These are phyloP conservation scores for Haplosporangium sp. DNA, from an alignment of 371 early-diverging fungal genomes.

Conservation along the genomic window DNA sequence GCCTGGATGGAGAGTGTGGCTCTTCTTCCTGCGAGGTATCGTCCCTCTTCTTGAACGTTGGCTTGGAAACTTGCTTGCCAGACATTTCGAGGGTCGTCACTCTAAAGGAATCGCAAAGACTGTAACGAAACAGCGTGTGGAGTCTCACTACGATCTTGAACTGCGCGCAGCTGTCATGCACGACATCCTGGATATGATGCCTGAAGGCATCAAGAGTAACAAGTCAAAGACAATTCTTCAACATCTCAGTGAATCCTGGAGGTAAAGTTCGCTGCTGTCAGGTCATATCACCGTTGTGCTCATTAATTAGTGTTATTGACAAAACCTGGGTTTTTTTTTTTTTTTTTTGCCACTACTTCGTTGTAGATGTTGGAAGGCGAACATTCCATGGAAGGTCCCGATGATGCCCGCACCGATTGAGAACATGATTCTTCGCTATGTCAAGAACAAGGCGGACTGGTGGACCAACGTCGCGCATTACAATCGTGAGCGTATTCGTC, in stretches of 20 bases:
- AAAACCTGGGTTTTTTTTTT: constrained; percentile 4
- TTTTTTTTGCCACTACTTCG: background rate
- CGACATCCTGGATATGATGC: constrained; percentile 98
- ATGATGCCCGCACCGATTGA: constrained; percentile 97
- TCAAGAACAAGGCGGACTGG: constrained; percentile 99
- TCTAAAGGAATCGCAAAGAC: constrained; percentile 98
- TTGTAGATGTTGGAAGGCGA: constrained; percentile 93
- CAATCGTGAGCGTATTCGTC: constrained; percentile 98
- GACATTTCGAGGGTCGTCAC: constrained; percentile 98
- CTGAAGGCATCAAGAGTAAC: constrained; percentile 96
- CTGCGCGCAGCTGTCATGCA: constrained; percentile 97
- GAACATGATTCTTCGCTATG: constrained; percentile 98
- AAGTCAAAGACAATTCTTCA: constrained; percentile 96
- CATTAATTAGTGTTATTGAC: background rate
- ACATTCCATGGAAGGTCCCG: constrained; percentile 99
- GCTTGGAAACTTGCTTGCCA: constrained; percentile 97
- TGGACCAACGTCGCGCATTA: constrained; percentile 98
- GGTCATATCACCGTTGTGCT: too few relatives aligned
- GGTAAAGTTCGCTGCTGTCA: constrained; percentile 12
- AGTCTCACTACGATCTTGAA: constrained; percentile 98
- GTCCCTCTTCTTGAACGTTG: constrained; percentile 97
- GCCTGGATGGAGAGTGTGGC: constrained; percentile 99
- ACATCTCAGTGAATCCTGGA: constrained; percentile 98
- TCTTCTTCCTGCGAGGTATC: constrained; percentile 98
- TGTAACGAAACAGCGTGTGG: constrained; percentile 99